Percentiles rank a stretch among this genome's conserved stretches.
Conservation (phyloP, 2,329 filamentous ascomycete species). For the Ambrosiella beaveri region DNA sequence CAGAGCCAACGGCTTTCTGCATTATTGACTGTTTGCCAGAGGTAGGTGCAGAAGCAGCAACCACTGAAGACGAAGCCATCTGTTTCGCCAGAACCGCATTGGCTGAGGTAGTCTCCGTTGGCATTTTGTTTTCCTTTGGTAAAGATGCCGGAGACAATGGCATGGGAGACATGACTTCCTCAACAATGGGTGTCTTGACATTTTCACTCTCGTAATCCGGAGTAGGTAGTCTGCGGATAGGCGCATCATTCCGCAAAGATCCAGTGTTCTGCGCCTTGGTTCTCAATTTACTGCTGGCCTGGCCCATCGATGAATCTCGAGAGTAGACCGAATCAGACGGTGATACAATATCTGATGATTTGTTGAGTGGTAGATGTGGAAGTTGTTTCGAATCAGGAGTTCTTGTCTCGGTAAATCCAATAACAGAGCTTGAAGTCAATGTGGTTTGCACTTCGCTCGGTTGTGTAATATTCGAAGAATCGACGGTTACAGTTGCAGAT, state of each 20-base stretch:
- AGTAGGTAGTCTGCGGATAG: slow-evolving; percentile 26
- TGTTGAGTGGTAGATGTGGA: slow-evolving; percentile 10
- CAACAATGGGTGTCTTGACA: slow-evolving; percentile 21
- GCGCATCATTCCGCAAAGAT: slow-evolving; percentile 13
- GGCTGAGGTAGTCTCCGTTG: slow-evolving; percentile 10
- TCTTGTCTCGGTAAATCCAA: slow-evolving; percentile 15
- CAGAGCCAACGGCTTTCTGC: slow-evolving; percentile 2
- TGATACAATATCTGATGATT: neutral
- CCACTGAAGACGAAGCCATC: neutral
- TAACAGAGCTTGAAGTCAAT: neutral
- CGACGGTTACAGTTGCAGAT: neutral
- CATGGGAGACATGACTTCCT: slow-evolving; percentile 25
- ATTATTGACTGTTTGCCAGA: neutral
- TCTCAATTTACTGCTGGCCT: slow-evolving; percentile 6
- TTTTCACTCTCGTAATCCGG: slow-evolving; percentile 32
- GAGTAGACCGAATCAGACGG: neutral
- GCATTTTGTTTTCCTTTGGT: slow-evolving; percentile 16
- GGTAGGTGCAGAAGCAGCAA: slow-evolving; percentile 6
- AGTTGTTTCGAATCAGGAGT: slow-evolving; percentile 16
- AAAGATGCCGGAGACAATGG: slow-evolving; percentile 30
- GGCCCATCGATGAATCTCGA: slow-evolving; percentile 3
- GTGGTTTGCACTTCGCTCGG: neutral
- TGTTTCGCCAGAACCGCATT: neutral
- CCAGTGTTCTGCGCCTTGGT: slow-evolving; percentile 3
- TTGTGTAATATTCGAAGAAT: neutral